Conservation (phyloP, 2,329 filamentous ascomycete species). For the Eutypa lata region DNA sequence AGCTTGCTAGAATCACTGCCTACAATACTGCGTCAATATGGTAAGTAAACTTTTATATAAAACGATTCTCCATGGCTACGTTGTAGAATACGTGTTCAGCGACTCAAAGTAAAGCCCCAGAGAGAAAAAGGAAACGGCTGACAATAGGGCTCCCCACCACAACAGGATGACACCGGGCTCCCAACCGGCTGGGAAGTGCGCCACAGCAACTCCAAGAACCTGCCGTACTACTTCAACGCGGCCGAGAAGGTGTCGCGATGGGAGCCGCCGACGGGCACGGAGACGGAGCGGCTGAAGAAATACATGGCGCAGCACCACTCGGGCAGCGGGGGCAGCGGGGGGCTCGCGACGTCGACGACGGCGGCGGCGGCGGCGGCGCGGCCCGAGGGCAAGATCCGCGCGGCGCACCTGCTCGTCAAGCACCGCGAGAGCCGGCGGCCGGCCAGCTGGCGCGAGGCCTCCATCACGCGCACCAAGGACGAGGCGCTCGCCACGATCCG, state of each 20-base stretch:
- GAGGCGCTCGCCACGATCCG: constrained; percentile 78
- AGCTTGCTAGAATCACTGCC: no score
- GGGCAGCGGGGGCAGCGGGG: constrained; percentile 31
- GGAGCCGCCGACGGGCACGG: constrained; percentile 86
- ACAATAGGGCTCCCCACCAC: neutral
- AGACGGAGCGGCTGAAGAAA: constrained; percentile 86
- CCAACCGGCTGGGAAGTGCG: constrained; percentile 91
- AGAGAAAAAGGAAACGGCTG: no score
- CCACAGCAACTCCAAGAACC: constrained; percentile 96
- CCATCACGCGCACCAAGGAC: constrained; percentile 85
- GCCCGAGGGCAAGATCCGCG: constrained; percentile 80
- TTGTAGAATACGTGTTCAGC: no score
- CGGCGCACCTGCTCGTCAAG: constrained; percentile 90
- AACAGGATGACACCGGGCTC: constrained; percentile 71
- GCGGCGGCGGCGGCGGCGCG: constrained; percentile 13
- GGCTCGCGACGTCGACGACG: neutral
- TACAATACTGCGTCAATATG: no score
- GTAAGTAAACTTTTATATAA: no score
- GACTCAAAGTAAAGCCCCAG: no score
- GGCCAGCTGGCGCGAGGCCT: constrained; percentile 86
- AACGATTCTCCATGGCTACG: no score
- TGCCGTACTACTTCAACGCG: constrained; percentile 97
- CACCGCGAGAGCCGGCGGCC: constrained; percentile 84
- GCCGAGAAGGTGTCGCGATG: constrained; percentile 84
- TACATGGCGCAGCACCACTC: constrained; percentile 93